These are phyloP conservation scores for Phoma sp. DNA, from an alignment of 2,329 filamentous ascomycete genomes.

Conservation along the genomic window DNA sequence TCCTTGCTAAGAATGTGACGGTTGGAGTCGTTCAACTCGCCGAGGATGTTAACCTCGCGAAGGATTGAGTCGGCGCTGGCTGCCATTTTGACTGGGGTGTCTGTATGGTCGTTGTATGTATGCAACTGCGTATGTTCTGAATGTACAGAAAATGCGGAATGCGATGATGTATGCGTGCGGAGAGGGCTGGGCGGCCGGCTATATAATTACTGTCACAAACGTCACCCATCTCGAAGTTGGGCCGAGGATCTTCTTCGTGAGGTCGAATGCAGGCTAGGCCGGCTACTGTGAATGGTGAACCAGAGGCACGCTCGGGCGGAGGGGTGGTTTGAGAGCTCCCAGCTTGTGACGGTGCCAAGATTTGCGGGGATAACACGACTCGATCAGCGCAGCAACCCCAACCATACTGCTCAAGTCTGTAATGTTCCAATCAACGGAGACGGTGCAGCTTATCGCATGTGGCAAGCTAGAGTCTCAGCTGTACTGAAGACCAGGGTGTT, in stretches of 20 bases:
- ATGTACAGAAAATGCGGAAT: conserved; percentile 23
- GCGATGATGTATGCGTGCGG: conserved; percentile 37
- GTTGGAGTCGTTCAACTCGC: conserved; percentile 76
- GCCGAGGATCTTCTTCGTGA: conserved; percentile 44
- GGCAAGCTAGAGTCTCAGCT: conserved; percentile 13
- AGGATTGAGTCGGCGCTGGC: conserved; percentile 74
- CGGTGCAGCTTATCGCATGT: conserved; percentile 14
- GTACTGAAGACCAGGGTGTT: conserved; percentile 19
- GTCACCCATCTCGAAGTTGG: conserved; percentile 42
- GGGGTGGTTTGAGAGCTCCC: conserved; percentile 29
- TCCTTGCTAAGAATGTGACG: conserved; percentile 91
- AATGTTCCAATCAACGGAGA: conserved; percentile 11
- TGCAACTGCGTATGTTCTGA: conserved; percentile 13
- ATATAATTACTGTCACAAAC: conserved; percentile 39
- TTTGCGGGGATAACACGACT: conserved; percentile 34
- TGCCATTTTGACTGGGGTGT: conserved; percentile 38
- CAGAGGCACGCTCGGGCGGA: conserved; percentile 34
- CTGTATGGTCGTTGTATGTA: conserved; percentile 14
- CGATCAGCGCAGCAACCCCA: conserved; percentile 27
- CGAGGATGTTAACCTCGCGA: conserved; percentile 86
- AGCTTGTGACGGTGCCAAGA: conserved; percentile 48
- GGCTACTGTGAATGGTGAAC: conserved; percentile 38
- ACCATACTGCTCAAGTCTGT: conserved; percentile 1
- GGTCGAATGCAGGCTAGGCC: conserved; percentile 36
- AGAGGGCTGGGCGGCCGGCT: conserved; percentile 30